Percentiles rank a stretch among this genome's conserved stretches.
Evolutionary conservation across 768 basidiomycete genomes (phyloP).

Genomic region (Rhodotorula paludigena): DNA sequence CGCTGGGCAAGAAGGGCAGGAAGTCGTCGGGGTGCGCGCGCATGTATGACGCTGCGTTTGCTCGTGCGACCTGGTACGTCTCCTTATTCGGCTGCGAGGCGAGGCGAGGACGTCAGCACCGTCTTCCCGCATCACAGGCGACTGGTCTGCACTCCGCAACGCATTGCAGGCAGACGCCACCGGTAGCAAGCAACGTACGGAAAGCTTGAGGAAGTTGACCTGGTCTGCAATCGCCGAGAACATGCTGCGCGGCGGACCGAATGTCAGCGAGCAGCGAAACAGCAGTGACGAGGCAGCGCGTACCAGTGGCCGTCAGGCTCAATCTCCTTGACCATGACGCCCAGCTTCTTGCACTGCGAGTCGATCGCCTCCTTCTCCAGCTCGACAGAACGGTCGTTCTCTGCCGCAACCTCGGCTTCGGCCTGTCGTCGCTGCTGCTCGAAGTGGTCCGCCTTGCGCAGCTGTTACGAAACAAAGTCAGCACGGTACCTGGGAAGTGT

Average conservation of each 20-base stretch:
- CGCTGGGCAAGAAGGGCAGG: constrained; percentile 73
- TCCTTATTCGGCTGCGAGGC: constrained; percentile 48
- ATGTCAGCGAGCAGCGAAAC: too few relatives aligned
- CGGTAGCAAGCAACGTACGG: constrained; percentile 49
- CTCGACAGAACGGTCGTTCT: constrained; percentile 56
- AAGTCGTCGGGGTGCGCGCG: constrained; percentile 79
- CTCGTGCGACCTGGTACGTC: constrained; percentile 60
- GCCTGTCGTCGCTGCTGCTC: constrained; percentile 58
- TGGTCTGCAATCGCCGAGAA: constrained; percentile 94
- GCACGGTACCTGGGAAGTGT: neutral
- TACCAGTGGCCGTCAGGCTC: constrained; percentile 87
- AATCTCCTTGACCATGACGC: constrained; percentile 55
- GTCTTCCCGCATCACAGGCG: too few relatives aligned
- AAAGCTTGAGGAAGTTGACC: constrained; percentile 64
- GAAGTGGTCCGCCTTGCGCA: constrained; percentile 53
- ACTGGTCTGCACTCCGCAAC: too few relatives aligned
- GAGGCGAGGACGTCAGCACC: neutral
- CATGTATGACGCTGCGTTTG: constrained; percentile 74
- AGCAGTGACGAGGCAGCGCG: neutral
- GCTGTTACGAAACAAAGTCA: constrained; percentile 39
- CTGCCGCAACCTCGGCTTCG: constrained; percentile 65
- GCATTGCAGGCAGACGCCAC: too few relatives aligned
- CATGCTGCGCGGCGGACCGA: constrained; percentile 48
- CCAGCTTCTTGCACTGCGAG: constrained; percentile 58
- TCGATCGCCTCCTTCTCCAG: constrained; percentile 64